phyloP scores from a whole-genome alignment of 441 rosid genomes.

The Lepidium campestre region DNA sequence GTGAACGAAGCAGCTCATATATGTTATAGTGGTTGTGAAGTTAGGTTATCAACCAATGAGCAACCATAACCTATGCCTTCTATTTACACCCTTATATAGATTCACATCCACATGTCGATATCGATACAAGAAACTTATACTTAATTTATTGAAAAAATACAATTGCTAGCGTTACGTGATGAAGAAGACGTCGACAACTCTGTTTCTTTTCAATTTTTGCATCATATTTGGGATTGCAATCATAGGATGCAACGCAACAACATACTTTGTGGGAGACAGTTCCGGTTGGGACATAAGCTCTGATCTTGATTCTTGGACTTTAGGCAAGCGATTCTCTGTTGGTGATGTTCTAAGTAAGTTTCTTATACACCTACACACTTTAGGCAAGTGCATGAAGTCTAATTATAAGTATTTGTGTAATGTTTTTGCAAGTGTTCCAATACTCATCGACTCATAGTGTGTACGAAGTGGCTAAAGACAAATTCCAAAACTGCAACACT shows the following conservation, averaged over 20 bases:
- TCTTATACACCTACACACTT: not conserved
- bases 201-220: constrained; percentile 23
- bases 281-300: constrained; percentile 95
- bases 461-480: constrained; percentile 44
- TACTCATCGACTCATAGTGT: constrained; percentile 59
- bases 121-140: not conserved
- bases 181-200: constrained; percentile 31
- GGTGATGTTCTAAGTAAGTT: constrained; percentile 70
- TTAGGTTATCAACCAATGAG: constrained; percentile 66
- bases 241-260: constrained; percentile 36
- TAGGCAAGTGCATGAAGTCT: not conserved
- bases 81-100: constrained; percentile 4
- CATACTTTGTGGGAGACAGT: constrained; percentile 74
- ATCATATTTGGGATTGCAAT: constrained; percentile 19
- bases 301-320: constrained; percentile 60
- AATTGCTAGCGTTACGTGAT: not conserved
- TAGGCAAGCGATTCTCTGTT: constrained; percentile 52
- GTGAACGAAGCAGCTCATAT: constrained; percentile 15
- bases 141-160: not conserved
- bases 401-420: not conserved
- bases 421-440: constrained; percentile 44
- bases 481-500: constrained; percentile 55
- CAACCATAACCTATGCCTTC: constrained; percentile 14
- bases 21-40: constrained; percentile 27
- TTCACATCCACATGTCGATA: not conserved